Evolutionary conservation across 75 land plant genomes (phyloP).

Genomic region (Gnetum montanum): DNA sequence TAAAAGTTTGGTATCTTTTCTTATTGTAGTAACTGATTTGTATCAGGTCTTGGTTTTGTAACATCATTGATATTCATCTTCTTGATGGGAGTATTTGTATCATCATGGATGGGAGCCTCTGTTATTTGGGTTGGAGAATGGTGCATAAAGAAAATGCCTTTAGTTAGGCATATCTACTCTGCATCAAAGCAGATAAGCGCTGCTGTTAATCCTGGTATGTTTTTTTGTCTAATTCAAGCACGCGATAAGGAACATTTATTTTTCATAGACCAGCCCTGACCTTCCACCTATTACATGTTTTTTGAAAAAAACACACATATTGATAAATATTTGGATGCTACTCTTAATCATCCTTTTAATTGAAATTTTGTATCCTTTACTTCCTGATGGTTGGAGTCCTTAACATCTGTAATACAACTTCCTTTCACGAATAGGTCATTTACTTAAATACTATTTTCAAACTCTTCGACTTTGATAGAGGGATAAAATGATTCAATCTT

Average conservation of each 20-base stretch:
- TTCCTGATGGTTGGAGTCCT: too few species aligned
- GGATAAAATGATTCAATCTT: too few species aligned
- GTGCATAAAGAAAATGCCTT: slow-evolving; percentile 88
- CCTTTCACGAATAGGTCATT: too few species aligned
- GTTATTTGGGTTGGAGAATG: slow-evolving; percentile 80
- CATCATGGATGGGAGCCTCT: slow-evolving; percentile 87
- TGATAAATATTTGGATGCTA: too few species aligned
- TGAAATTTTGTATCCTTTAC: too few species aligned
- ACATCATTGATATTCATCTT: slow-evolving; percentile 83
- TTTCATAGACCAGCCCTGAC: not conserved
- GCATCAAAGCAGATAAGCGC: slow-evolving; percentile 90
- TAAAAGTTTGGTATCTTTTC: not conserved
- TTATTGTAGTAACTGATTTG: too few species aligned
- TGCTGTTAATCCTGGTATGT: slow-evolving; percentile 86
- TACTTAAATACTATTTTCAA: too few species aligned
- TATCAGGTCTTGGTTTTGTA: slow-evolving; percentile 84
- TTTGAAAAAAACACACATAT: not conserved
- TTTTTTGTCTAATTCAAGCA: not conserved
- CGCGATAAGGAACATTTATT: not conserved
- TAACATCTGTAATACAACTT: too few species aligned
- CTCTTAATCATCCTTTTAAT: too few species aligned
- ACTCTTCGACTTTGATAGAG: too few species aligned
- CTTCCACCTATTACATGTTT: too few species aligned
- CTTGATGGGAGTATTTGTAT: slow-evolving; percentile 80
- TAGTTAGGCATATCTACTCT: slow-evolving; percentile 81